These are phyloP conservation scores for Phytopythium kandeliae DNA, from an alignment of 352 stramenopile species.

Conservation along the genomic window DNA sequence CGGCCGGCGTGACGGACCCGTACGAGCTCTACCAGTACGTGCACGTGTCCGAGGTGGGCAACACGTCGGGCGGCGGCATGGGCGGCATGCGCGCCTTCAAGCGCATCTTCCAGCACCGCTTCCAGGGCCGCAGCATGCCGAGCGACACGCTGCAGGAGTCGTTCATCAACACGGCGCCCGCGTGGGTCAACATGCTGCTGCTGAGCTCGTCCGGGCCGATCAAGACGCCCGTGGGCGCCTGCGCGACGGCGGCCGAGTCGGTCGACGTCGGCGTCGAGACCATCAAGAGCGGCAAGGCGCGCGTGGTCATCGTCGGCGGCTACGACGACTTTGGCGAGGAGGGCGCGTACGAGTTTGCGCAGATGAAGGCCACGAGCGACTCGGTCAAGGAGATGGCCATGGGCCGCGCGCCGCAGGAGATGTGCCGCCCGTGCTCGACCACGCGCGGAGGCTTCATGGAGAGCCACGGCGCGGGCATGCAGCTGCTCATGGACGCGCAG, in stretches of 20 bases:
- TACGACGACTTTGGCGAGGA: conserved; percentile 88
- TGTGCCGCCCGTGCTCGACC: conserved; percentile 77
- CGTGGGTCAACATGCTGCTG: conserved; percentile 89
- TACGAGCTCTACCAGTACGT: conserved; percentile 92
- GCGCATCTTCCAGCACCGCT: conserved; percentile 67
- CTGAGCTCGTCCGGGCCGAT: conserved; percentile 84
- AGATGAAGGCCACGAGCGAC: conserved; percentile 88
- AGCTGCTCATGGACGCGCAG: conserved; percentile 85
- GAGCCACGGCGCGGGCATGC: conserved; percentile 82
- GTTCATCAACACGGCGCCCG: conserved; percentile 88
- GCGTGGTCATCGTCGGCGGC: conserved; percentile 78
- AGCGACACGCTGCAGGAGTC: conserved; percentile 79
- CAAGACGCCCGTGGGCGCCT: conserved; percentile 85
- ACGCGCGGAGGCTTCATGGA: conserved; percentile 87
- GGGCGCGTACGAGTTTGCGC: conserved; percentile 80
- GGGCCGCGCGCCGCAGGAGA: conserved; percentile 75
- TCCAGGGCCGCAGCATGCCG: conserved; percentile 62
- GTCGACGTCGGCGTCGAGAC: conserved; percentile 87
- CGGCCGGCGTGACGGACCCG: conserved; percentile 75
- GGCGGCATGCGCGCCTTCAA: conserved; percentile 76
- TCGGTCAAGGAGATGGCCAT: conserved; percentile 75
- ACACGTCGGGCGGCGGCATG: conserved; percentile 81
- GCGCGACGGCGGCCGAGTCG: conserved; percentile 81
- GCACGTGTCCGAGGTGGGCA: conserved; percentile 84
- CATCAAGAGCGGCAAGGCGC: conserved; percentile 84